Percentiles rank a stretch among this genome's conserved stretches.
Evolutionary conservation across 2,329 filamentous ascomycete genomes (phyloP).

Genomic region (Diplodia corticola): DNA sequence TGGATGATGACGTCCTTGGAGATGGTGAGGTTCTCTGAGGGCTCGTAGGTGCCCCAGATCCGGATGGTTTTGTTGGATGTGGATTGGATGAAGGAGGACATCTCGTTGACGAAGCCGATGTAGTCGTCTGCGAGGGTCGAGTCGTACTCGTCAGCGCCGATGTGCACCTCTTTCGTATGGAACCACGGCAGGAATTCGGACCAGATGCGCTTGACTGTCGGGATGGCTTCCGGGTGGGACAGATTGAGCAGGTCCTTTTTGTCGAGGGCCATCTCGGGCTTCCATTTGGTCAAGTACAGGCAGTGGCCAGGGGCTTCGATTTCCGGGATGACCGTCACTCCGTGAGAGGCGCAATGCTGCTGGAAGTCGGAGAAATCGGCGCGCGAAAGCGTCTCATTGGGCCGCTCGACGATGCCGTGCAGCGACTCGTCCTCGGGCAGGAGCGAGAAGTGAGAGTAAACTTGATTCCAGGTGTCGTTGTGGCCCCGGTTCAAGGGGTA

Average conservation of each 20-base stretch:
- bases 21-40: constrained; percentile 43
- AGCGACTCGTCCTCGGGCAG: constrained; percentile 40
- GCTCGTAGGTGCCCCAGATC: constrained; percentile 48
- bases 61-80: constrained; percentile 37
- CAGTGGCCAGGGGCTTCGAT: constrained; percentile 42
- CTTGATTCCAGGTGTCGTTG: constrained; percentile 49
- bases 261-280: constrained; percentile 39
- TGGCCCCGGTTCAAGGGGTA: constrained; percentile 50
- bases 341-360: constrained; percentile 36
- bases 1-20: constrained; percentile 46
- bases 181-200: constrained; percentile 42
- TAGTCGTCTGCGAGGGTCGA: constrained; percentile 39
- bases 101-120: constrained; percentile 41
- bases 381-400: constrained; percentile 39
- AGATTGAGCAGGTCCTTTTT: constrained; percentile 41
- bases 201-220: constrained; percentile 41
- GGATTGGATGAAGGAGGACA: constrained; percentile 37
- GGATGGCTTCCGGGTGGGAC: constrained; percentile 37
- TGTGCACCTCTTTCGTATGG: constrained; percentile 40
- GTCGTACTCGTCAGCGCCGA: constrained; percentile 43
- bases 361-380: constrained; percentile 40
- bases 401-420: constrained; percentile 36
- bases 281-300: constrained; percentile 42
- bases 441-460: constrained; percentile 50
- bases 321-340: constrained; percentile 40